phyloP scores from a whole-genome alignment of 1,284 basidiomycete species.

The Cystobasidium slooffiae region DNA sequence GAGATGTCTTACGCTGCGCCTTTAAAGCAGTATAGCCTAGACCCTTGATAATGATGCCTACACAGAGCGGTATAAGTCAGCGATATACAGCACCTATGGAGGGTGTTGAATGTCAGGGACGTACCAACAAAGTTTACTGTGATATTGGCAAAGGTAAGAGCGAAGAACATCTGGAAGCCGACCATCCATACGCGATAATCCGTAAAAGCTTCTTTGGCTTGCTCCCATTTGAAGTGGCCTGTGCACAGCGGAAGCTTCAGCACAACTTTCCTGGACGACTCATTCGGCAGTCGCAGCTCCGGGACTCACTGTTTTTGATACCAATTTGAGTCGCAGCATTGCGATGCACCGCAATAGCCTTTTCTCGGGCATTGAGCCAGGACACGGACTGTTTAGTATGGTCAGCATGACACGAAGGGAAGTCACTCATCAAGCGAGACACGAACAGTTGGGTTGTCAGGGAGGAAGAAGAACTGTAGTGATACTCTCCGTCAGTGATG shows the following conservation, averaged over 20 bases:
- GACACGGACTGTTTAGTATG: not conserved
- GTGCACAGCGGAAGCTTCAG: too few relatives aligned
- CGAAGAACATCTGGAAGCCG: slow-evolving; percentile 13
- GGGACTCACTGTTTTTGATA: slow-evolving; percentile 15
- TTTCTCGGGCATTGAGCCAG: slow-evolving; percentile 1
- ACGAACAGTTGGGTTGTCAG: slow-evolving; percentile 12
- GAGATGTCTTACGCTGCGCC: not conserved
- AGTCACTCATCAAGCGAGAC: not conserved
- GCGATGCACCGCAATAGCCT: slow-evolving; percentile 1
- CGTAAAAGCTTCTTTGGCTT: not conserved
- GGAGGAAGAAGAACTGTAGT: slow-evolving; percentile 6
- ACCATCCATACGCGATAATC: slow-evolving; percentile 7
- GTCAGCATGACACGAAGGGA: not conserved
- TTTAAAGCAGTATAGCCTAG: slow-evolving; percentile 12
- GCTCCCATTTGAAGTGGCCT: slow-evolving; percentile 15
- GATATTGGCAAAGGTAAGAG: not conserved
- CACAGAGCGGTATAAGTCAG: too few relatives aligned
- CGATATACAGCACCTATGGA: too few relatives aligned
- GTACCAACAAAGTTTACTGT: slow-evolving; percentile 8
- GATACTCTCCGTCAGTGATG: not conserved
- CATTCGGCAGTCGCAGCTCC: too few relatives aligned
- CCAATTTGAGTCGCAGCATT: slow-evolving; percentile 8
- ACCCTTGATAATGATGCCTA: slow-evolving; percentile 25
- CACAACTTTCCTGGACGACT: too few relatives aligned
- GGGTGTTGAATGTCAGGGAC: too few relatives aligned